Base-by-base conservation (phyloP, 768 basidiomycete species). In the Lyophyllum semitale region DNA sequence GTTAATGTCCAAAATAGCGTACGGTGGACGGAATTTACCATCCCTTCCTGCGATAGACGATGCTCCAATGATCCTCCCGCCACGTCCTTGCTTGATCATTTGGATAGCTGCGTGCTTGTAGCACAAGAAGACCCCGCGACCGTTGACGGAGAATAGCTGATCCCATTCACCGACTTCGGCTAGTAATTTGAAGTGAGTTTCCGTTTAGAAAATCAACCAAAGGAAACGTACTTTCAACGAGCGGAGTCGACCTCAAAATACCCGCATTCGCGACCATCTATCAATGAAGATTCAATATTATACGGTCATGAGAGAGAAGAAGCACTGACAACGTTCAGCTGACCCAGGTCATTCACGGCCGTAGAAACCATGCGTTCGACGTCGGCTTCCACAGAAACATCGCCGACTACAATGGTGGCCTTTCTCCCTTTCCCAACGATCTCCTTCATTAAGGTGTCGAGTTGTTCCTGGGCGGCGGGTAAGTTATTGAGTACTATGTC, bases 401-500 rank as follows among this genome's bases (percentile, higher is more conserved):
- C 73, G 13, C 63, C 75, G n/a, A 65, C 32, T 27, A 44, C 32
- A 0, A 53, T 37, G 13, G 33, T 51, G 0, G 45, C 33, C n/a
- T 46, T 56, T 38, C 59, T 41, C 15, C 64, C 62, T 45, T 58
- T 51, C n/a, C 26, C 49, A 3, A 22, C 5, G 7, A 66, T 66
- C 45, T 66, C 60, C 4, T 38, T 27, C 22, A 42, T 32, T 0
- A 62, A 30, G 1, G 49, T 32, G 17, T 57, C 51, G 22, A 61
- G 53, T 18, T 55, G 54, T 42, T 58, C 60, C 15, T 52, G 47
- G 17, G 56, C 44, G 29, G 35, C 20, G 13, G 51, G 57, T 25
- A 74, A 56, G 49, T 77, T 77, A 11, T 74, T 77, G 49, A 77
- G 51, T 8, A 70, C 72, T 29, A 78, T 59, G 48, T 77, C 73